phyloP scores from a whole-genome alignment of 768 basidiomycete species.

The Agrocybe praecox region DNA sequence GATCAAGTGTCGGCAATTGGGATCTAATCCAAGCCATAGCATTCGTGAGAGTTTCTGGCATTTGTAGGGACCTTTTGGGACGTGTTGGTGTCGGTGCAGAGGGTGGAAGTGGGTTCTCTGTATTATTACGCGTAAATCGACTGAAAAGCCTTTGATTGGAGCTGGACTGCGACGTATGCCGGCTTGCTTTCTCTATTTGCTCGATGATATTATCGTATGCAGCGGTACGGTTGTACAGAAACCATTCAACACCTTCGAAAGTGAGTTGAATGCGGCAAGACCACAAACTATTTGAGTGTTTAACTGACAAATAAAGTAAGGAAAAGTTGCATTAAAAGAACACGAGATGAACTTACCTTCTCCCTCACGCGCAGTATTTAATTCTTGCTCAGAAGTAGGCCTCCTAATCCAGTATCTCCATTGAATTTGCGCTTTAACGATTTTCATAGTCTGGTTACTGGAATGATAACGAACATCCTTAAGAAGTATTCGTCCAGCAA shows the following conservation, averaged over 20 bases:
- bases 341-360: slow-evolving; percentile 43
- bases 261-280: slow-evolving; percentile 84
- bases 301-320: slow-evolving; percentile 24
- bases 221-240: slow-evolving; percentile 87
- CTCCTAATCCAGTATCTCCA: slow-evolving; percentile 95
- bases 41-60: slow-evolving; percentile 41
- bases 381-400: slow-evolving; percentile 75
- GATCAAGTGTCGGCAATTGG: slow-evolving; percentile 73
- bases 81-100: slow-evolving; percentile 36
- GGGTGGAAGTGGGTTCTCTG: slow-evolving; percentile 28
- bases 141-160: slow-evolving; percentile 40
- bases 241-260: slow-evolving; percentile 89
- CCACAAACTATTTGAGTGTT: slow-evolving; percentile 37
- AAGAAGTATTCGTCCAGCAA: slow-evolving; percentile 85
- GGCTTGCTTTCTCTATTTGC: slow-evolving; percentile 55
- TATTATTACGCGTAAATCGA: slow-evolving; percentile 31
- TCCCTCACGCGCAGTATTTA: slow-evolving; percentile 51
- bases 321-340: not conserved
- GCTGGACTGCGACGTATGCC: slow-evolving; percentile 37
- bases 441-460: slow-evolving; percentile 85
- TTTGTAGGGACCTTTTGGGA: slow-evolving; percentile 26
- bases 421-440: slow-evolving; percentile 83
- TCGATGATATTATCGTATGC: slow-evolving; percentile 87
- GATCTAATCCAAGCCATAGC: slow-evolving; percentile 52
- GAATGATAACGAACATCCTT: slow-evolving; percentile 91